Conservation (phyloP, 2,329 filamentous ascomycete genomes). For the Calonectria fujianensis region DNA sequence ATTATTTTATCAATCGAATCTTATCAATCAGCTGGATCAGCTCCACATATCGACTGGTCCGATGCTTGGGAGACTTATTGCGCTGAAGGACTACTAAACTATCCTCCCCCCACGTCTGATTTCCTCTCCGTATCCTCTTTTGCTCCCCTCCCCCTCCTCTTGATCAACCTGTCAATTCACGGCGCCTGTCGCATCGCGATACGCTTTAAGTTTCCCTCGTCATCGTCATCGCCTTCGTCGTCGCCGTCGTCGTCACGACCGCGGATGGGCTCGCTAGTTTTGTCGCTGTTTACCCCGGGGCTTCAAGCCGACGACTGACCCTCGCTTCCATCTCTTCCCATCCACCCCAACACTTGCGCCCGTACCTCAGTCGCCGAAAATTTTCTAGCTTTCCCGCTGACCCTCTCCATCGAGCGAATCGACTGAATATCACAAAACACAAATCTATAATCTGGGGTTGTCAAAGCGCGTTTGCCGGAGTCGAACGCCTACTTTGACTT, state of each 20-base stretch:
- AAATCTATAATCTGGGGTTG: constrained; percentile 16
- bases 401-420: constrained; percentile 28
- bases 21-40: constrained; percentile 68
- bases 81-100: constrained; percentile 56
- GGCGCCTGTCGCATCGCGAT: constrained; percentile 34
- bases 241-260: not conserved
- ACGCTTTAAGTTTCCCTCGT: constrained; percentile 37
- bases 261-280: constrained; percentile 34
- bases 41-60: constrained; percentile 48
- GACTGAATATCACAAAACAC: constrained; percentile 27
- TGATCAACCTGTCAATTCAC: constrained; percentile 33
- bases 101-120: constrained; percentile 54
- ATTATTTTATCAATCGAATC: constrained; percentile 68
- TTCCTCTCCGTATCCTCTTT: constrained; percentile 44
- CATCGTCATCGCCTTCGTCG: not conserved
- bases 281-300: constrained; percentile 21
- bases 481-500: constrained; percentile 17
- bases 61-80: constrained; percentile 36
- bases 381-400: not conserved
- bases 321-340: constrained; percentile 9
- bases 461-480: constrained; percentile 20
- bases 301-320: constrained; percentile 29
- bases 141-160: constrained; percentile 34
- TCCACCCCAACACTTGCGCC: constrained; percentile 15
- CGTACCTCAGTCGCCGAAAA: not conserved